Base-by-base conservation (phyloP, 371 early-diverging fungal genomes). In the Apophysomyces ossiformis region DNA sequence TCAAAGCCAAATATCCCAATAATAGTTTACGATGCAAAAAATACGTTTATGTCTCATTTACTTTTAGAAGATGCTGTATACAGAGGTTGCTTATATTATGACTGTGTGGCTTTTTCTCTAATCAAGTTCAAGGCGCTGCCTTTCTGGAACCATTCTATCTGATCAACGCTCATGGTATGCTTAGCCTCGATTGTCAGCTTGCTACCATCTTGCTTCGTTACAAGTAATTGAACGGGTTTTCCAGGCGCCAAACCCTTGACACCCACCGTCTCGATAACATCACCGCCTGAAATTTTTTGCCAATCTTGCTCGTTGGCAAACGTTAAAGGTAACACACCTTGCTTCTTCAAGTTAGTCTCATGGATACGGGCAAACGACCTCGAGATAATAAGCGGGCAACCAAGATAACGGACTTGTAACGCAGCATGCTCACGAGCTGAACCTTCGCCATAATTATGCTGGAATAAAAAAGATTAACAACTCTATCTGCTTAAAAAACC, bases 291-390 rank as follows among this genome's bases (percentile, higher is more conserved):
- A 68, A 96, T 83, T 70, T 81, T 83, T 56, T 94, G 87, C 82
- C 94, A 97, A 75, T 96, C 93, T 9, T 75, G 83, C 46, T 87
- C 89, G 72, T 95, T 82, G 45, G 87, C 91, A 77, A 98, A 96
- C 1, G 94, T 93, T 58, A 98, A 79, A 32, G 98, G 97, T 58
- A 98, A 82, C 37, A 98, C 93, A 67, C 98, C 98, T 81, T 98
- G 98, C 85, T 97, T 98, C 90, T 98, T 98, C 72, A 98, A 79
- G 83, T 98, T 98, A 69, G 98, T 98, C 79, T 98, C 95, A 78
- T 98, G 98, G 84, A 98, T 98, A 77, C 98, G 94, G 35, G 98
- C 98, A 85, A 98, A 98, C 37, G 93, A 93, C 62, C 92, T 87
- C 32, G 93, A 92, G 67, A 98, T 83, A 58, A 98, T 93, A 72